A percentile compares a stretch with the other conserved stretches of the same genome.
Evolutionary conservation across 495 filamentous ascomycete genomes (phyloP).

Genomic region (Aspergillus coremiiformis): DNA sequence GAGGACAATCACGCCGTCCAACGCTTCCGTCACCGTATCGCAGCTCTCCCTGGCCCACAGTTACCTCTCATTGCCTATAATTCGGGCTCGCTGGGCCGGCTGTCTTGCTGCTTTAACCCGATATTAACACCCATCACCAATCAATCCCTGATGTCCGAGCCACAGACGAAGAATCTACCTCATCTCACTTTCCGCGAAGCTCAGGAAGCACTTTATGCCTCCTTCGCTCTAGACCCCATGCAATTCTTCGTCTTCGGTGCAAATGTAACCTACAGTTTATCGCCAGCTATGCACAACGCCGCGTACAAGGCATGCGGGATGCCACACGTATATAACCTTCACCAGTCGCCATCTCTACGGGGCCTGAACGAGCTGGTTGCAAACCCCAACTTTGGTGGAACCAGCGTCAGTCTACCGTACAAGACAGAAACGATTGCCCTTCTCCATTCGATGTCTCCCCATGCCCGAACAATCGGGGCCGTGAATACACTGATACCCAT

Average conservation of each 20-base stretch:
- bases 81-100: conserved; percentile 56
- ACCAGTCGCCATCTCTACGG: conserved; percentile 58
- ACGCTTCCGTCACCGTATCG: conserved; percentile 29
- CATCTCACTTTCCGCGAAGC: conserved; percentile 39
- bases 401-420: conserved; percentile 65
- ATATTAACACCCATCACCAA: conserved; percentile 56
- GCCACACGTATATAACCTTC: conserved; percentile 62
- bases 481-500: conserved; percentile 72
- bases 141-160: conserved; percentile 20
- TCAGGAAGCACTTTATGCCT: conserved; percentile 44
- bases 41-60: conserved; percentile 18
- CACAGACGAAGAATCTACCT: conserved; percentile 18
- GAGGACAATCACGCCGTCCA: conserved; percentile 40
- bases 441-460: conserved; percentile 61
- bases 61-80: conserved; percentile 64
- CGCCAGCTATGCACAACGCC: conserved; percentile 59
- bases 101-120: conserved; percentile 56
- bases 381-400: conserved; percentile 63
- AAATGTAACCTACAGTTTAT: conserved; percentile 39
- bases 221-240: conserved; percentile 47
- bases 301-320: conserved; percentile 64
- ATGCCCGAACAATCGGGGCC: conserved; percentile 70
- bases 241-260: conserved; percentile 39
- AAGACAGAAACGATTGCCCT: conserved; percentile 65
- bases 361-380: conserved; percentile 57